Percentiles rank a stretch among this genome's conserved stretches.
These are phyloP conservation scores for Phialophora macrospora DNA, from an alignment of 2,329 filamentous ascomycete genomes.

Conservation along the genomic window DNA sequence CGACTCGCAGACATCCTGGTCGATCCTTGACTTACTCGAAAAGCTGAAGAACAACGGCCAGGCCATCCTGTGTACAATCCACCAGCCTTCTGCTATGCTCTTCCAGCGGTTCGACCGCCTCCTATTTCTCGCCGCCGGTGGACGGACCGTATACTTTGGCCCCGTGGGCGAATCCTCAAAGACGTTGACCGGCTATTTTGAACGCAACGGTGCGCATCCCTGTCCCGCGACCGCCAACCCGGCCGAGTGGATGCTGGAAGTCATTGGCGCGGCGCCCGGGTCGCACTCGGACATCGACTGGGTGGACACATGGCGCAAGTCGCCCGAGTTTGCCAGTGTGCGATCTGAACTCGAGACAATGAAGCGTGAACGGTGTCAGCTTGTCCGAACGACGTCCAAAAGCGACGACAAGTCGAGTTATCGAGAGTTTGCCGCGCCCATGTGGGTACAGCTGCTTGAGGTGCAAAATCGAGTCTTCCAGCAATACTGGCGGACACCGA, in stretches of 20 bases:
- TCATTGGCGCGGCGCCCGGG: slow-evolving; percentile 65
- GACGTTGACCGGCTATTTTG: slow-evolving; percentile 67
- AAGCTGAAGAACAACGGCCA: slow-evolving; percentile 88
- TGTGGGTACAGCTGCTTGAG: slow-evolving; percentile 68
- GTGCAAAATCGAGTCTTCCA: slow-evolving; percentile 79
- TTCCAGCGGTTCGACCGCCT: slow-evolving; percentile 81
- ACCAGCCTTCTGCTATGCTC: slow-evolving; percentile 93
- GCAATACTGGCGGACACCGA: slow-evolving; percentile 89
- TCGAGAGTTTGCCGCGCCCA: slow-evolving; percentile 80
- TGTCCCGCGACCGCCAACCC: slow-evolving; percentile 70
- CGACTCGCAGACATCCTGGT: slow-evolving; percentile 91
- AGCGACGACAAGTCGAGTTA: slow-evolving; percentile 58
- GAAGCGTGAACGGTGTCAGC: slow-evolving; percentile 55
- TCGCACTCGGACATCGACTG: slow-evolving; percentile 68
- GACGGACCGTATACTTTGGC: slow-evolving; percentile 72
- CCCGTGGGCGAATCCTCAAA: slow-evolving; percentile 66
- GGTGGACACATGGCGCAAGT: slow-evolving; percentile 66
- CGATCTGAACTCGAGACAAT: slow-evolving; percentile 62
- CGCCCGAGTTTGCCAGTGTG: slow-evolving; percentile 61
- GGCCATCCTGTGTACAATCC: slow-evolving; percentile 95
- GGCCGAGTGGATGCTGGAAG: slow-evolving; percentile 74
- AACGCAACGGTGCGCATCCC: slow-evolving; percentile 63
- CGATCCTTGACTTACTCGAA: slow-evolving; percentile 83
- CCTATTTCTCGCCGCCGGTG: slow-evolving; percentile 67
- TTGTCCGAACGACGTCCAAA: slow-evolving; percentile 47